Evolutionary conservation across 2,329 filamentous ascomycete genomes (phyloP), one percentile per base, ranked within the genome.

Genomic region (Sporothrix brunneoviolacea): DNA sequence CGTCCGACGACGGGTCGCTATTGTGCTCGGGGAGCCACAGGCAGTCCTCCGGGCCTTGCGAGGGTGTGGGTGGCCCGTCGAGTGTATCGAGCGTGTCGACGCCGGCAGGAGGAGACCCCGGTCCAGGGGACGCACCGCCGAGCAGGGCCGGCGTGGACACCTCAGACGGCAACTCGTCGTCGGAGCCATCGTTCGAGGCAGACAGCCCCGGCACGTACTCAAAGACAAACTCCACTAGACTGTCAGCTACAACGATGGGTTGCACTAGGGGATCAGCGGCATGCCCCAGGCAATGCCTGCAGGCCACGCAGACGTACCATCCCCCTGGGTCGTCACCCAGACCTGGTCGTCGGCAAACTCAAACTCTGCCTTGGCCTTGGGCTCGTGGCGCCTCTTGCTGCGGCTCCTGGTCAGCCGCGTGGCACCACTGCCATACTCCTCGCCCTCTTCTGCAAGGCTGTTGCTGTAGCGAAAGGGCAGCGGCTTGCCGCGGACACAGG

Each of bases 291-390:
- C n/a, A n/a, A n/a, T n/a, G n/a, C n/a, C n/a, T n/a, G n/a, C n/a
- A n/a, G n/a, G n/a, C n/a, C n/a, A n/a, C n/a, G n/a, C n/a, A n/a
- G n/a, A 6, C 32, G n/a, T 43, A 40, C 45, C 39, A n/a, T 44
- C 21, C 16, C 40, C 33, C 27, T 8, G 48, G 2, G 48, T 15
- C 10, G 40, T 38, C 24, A 50, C 33, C 48, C 48, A 50, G 3
- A 50, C 27, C 22, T 50, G 48, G 27, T 50, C 48, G 18, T 44
- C 40, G n/a, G 40, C 39, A 33, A 50, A 50, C n/a, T 36, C 48
- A 44, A 50, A 50, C 40, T 50, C 48, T 21, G 48, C 39, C 18
- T 28, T 50, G 24, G n/a, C n/a, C n/a, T 18, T 38, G 3, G 35
- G 4, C 22, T 50, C 32, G 15, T 19, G 30, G 9, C 33, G 44